Conservation (phyloP, 192 early-diverging fungal genomes). For the Piromyces sp. region DNA sequence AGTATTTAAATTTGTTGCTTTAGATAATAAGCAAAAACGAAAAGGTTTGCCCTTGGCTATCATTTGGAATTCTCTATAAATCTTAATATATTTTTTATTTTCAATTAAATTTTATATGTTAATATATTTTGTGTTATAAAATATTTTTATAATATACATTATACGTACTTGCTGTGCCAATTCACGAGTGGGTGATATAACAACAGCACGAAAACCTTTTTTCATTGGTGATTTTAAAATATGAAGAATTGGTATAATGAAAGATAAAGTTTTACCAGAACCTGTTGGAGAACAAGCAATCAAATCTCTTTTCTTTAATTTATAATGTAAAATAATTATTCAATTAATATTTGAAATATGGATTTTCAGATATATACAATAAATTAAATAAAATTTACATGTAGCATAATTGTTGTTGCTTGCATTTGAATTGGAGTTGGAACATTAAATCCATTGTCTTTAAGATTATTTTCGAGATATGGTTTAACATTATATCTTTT, state of each 20-base stretch:
- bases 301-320: slow-evolving; percentile 55
- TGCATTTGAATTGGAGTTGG: slow-evolving; percentile 94
- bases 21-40: slow-evolving; percentile 66
- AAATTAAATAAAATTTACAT: slow-evolving; percentile 15
- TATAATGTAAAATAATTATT: too few species aligned
- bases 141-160: too few species aligned
- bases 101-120: too few species aligned
- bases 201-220: slow-evolving; percentile 66
- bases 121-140: too few species aligned
- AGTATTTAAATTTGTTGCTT: slow-evolving; percentile 50
- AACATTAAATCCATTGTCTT: slow-evolving; percentile 39
- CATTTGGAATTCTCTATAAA: slow-evolving; percentile 62
- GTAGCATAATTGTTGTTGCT: slow-evolving; percentile 68
- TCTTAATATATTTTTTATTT: too few species aligned
- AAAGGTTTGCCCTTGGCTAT: slow-evolving; percentile 59
- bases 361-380: too few species aligned
- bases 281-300: slow-evolving; percentile 95
- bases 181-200: slow-evolving; percentile 89
- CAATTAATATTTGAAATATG: too few species aligned
- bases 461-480: slow-evolving; percentile 58
- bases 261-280: slow-evolving; percentile 95
- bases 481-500: slow-evolving; percentile 32
- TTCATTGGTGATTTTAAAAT: slow-evolving; percentile 61
- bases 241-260: slow-evolving; percentile 76
- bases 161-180: slow-evolving; percentile 53